These are phyloP conservation scores for Passiflora organensis DNA, from an alignment of 345 rosid genomes.

Conservation along the genomic window DNA sequence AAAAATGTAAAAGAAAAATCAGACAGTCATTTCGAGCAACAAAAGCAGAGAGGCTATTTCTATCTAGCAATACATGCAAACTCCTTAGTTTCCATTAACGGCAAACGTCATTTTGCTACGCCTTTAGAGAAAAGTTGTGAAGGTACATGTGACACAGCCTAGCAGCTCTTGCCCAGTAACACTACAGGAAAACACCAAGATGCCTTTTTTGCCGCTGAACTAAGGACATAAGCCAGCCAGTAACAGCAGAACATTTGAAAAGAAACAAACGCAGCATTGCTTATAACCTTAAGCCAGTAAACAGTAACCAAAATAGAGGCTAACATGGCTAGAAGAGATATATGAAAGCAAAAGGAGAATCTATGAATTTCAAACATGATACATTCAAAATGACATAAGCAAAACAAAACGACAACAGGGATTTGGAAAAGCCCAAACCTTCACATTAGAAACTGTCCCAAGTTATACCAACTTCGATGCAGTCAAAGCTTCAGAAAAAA, in stretches of 20 bases:
- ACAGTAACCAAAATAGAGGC: slow-evolving; percentile 19
- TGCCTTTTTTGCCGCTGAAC: slow-evolving; percentile 1
- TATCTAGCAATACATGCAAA: too few species aligned
- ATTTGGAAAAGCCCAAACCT: slow-evolving; percentile 17
- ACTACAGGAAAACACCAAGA: background rate
- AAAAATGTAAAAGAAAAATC: too few species aligned
- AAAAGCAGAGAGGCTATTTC: background rate
- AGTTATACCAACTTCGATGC: slow-evolving; percentile 36
- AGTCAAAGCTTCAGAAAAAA: slow-evolving; percentile 28
- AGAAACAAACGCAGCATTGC: slow-evolving; percentile 2
- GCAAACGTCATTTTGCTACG: background rate
- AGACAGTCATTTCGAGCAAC: background rate
- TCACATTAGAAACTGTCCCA: slow-evolving; percentile 4
- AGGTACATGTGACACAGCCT: background rate
- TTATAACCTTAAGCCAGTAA: background rate
- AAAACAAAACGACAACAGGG: slow-evolving; percentile 38
- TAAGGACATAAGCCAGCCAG: slow-evolving; percentile 8
- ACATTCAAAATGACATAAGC: slow-evolving; percentile 14
- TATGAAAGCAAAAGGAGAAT: slow-evolving; percentile 13
- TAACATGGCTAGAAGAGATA: slow-evolving; percentile 6
- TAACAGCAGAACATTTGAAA: background rate
- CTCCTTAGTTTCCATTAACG: background rate
- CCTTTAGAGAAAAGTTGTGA: background rate
- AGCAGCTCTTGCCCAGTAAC: background rate
- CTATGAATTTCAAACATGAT: background rate